A percentile compares a stretch with the other conserved stretches of the same genome.
Conservation (phyloP, 2,329 filamentous ascomycete species). For the Myrmaecium sp. region DNA sequence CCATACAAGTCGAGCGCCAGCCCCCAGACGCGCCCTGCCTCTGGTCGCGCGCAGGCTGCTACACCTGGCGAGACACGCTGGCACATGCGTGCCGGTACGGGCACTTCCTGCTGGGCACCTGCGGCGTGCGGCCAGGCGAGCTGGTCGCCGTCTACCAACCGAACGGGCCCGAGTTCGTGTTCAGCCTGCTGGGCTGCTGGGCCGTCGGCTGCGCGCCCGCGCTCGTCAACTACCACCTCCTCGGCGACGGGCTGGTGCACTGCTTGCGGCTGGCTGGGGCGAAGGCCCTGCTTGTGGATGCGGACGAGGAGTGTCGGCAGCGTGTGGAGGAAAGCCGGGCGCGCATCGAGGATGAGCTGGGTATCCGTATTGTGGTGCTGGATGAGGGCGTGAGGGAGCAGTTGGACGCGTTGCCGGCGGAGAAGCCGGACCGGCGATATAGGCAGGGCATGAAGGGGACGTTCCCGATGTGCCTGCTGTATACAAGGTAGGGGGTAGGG, state of each 20-base stretch:
- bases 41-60: conserved; percentile 45
- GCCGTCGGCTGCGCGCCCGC: conserved; percentile 52
- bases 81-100: conserved; percentile 18
- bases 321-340: conserved; percentile 24
- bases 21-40: conserved; percentile 38
- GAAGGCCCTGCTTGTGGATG: conserved; percentile 41
- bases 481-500: conserved; percentile 37
- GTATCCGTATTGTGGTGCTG: conserved; percentile 8
- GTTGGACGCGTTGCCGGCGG: conserved; percentile 15
- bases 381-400: conserved; percentile 15
- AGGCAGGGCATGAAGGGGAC: conserved; percentile 33
- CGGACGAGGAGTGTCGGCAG: conserved; percentile 27
- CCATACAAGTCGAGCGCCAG: conserved; percentile 17
- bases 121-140: conserved; percentile 41
- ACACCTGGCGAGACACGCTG: conserved; percentile 21
- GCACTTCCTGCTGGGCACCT: conserved; percentile 19
- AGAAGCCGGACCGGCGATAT: conserved; percentile 36
- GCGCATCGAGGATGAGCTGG: conserved; percentile 28
- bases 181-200: conserved; percentile 47
- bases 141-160: conserved; percentile 50
- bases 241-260: conserved; percentile 46
- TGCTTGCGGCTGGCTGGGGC: conserved; percentile 43
- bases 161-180: conserved; percentile 51
- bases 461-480: conserved; percentile 48
- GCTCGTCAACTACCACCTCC: conserved; percentile 54